These are phyloP conservation scores for Trematosphaeria pertusa DNA, from an alignment of 2,329 filamentous ascomycete species.

Conservation along the genomic window DNA sequence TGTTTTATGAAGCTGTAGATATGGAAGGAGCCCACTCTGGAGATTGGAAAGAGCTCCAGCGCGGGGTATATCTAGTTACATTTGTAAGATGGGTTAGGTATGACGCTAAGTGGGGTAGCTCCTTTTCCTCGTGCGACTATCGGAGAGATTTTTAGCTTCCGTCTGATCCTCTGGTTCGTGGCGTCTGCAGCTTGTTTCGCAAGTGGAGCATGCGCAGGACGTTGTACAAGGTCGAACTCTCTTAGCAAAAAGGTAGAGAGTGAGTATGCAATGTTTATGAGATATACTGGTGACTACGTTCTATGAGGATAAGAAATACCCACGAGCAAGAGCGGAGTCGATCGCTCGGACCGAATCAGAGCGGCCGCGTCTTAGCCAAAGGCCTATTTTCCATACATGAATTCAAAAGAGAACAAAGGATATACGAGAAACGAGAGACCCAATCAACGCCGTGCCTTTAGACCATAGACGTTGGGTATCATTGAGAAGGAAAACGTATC, in stretches of 20 bases:
- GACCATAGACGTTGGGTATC: constrained; percentile 10
- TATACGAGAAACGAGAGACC: too few relatives aligned
- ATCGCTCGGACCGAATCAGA: too few relatives aligned
- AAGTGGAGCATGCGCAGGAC: background rate
- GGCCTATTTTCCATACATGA: background rate
- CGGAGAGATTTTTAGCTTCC: too few relatives aligned
- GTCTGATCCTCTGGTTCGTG: too few relatives aligned
- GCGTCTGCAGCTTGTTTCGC: background rate
- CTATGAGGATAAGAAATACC: too few relatives aligned
- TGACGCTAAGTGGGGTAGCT: constrained; percentile 12
- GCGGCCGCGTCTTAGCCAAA: background rate
- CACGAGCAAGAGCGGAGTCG: too few relatives aligned
- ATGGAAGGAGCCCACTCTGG: constrained; percentile 1
- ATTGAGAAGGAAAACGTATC: constrained; percentile 9
- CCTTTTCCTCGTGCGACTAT: too few relatives aligned
- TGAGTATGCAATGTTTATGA: too few relatives aligned
- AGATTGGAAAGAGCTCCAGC: background rate
- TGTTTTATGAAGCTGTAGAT: background rate
- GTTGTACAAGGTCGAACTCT: too few relatives aligned
- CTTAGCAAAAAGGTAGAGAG: too few relatives aligned
- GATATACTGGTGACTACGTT: too few relatives aligned
- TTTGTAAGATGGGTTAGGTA: background rate
- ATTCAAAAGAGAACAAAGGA: background rate
- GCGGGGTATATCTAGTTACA: background rate
- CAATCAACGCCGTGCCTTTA: constrained; percentile 16